Conservation (phyloP, 768 basidiomycete species). For the Collybia mongolica region DNA sequence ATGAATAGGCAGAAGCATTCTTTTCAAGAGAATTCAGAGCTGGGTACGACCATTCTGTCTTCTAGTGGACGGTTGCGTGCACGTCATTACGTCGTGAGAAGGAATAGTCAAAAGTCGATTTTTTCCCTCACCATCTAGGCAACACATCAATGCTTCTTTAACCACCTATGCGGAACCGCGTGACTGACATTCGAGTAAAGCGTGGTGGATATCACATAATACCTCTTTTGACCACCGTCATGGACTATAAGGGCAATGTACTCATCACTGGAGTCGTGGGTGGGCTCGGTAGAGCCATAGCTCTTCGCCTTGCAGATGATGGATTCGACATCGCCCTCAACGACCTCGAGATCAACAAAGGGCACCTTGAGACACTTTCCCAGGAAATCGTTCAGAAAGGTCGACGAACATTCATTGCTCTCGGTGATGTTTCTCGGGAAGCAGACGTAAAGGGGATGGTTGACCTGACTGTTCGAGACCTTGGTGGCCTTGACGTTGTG, state of each 20-base stretch:
- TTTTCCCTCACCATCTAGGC: too few species aligned
- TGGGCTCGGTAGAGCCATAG: conserved; percentile 20
- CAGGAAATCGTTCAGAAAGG: conserved; percentile 19
- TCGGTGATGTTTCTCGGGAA: conserved; percentile 22
- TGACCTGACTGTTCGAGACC: conserved; percentile 17
- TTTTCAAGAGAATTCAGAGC: too few species aligned
- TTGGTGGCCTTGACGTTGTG: conserved; percentile 29
- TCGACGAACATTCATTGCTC: conserved; percentile 12
- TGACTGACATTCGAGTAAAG: too few species aligned
- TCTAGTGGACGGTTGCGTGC: too few species aligned
- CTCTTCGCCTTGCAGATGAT: conserved; percentile 17
- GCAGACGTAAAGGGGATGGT: conserved; percentile 25
- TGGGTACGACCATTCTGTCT: too few species aligned
- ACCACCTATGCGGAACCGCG: too few species aligned
- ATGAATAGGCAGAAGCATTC: too few species aligned
- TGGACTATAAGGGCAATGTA: neutral
- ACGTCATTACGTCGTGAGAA: too few species aligned
- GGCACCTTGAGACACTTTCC: conserved; percentile 2
- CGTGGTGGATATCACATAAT: too few species aligned
- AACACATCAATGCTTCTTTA: too few species aligned
- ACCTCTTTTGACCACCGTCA: too few species aligned
- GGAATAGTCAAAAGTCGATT: too few species aligned
- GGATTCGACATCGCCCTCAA: conserved; percentile 19
- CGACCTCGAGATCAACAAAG: conserved; percentile 31
- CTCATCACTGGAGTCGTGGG: conserved; percentile 4